These are phyloP conservation scores for Diutina mesorugosa DNA, from an alignment of 1,139 yeast species.

Conservation along the genomic window DNA sequence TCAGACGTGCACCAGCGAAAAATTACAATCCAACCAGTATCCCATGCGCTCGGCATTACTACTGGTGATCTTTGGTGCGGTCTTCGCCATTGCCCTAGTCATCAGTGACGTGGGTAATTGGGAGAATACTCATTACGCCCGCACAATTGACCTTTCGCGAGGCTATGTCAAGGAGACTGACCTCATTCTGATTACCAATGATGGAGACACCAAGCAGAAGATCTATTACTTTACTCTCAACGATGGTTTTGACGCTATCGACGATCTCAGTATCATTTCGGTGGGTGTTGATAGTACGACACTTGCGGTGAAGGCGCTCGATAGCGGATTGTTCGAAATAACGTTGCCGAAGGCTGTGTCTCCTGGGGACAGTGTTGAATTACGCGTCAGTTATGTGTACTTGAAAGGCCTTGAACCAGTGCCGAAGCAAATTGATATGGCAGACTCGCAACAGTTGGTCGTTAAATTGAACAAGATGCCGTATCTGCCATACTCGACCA, in stretches of 20 bases:
- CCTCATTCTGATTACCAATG: conserved; percentile 45
- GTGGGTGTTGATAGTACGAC: conserved; percentile 19
- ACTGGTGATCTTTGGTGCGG: neutral
- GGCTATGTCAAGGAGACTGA: conserved; percentile 57
- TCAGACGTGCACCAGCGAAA: neutral
- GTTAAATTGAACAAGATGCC: conserved; percentile 45
- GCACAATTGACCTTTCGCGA: conserved; percentile 51
- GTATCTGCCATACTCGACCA: conserved; percentile 51
- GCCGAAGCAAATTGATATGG: conserved; percentile 51
- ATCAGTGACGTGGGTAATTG: conserved; percentile 12
- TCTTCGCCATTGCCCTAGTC: neutral
- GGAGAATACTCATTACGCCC: conserved; percentile 32
- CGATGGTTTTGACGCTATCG: conserved; percentile 30
- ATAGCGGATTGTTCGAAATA: conserved; percentile 22
- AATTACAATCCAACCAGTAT: neutral
- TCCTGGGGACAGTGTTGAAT: conserved; percentile 39
- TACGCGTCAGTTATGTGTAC: conserved; percentile 43
- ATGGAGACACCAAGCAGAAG: conserved; percentile 37
- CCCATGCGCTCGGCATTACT: neutral
- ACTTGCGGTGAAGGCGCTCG: conserved; percentile 15
- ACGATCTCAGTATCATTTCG: conserved; percentile 36
- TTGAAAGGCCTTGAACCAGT: conserved; percentile 40
- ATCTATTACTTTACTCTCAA: conserved; percentile 45
- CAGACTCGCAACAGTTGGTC: conserved; percentile 49
- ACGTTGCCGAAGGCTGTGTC: conserved; percentile 54